Conservation (phyloP, 2,329 filamentous ascomycete genomes). For the Colletotrichum salicis region DNA sequence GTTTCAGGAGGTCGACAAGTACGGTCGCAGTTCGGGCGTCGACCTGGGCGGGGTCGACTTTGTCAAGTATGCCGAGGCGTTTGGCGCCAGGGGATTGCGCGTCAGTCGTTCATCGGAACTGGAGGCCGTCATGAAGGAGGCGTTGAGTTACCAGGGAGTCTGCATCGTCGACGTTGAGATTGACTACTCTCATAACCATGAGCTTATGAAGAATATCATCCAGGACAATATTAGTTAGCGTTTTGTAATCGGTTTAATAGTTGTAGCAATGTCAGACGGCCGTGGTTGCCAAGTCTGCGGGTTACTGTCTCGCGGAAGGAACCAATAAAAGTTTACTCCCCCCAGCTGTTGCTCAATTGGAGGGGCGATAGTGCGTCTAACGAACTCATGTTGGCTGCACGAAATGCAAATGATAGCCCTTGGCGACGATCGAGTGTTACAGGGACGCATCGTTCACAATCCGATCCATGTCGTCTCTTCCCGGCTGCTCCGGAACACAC, state of each 20-base stretch:
- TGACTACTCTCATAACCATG: conserved; percentile 55
- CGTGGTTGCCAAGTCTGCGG: not conserved
- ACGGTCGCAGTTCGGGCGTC: conserved; percentile 55
- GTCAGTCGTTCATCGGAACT: conserved; percentile 51
- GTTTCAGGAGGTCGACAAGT: conserved; percentile 62
- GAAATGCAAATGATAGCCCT: not conserved
- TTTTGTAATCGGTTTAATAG: not conserved
- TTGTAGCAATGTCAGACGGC: not conserved
- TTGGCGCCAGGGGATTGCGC: conserved; percentile 57
- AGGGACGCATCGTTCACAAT: not conserved
- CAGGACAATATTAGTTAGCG: conserved; percentile 38
- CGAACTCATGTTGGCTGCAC: not conserved
- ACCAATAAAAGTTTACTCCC: not conserved
- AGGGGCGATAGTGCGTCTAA: not conserved
- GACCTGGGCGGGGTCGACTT: conserved; percentile 59
- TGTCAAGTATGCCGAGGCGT: conserved; percentile 57
- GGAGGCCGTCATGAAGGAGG: conserved; percentile 55
- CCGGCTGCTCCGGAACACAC: not conserved
- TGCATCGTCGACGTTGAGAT: conserved; percentile 58
- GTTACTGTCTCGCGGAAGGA: not conserved
- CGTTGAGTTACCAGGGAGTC: conserved; percentile 53
- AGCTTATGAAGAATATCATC: conserved; percentile 53
- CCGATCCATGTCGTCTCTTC: not conserved
- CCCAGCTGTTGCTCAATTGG: not conserved
- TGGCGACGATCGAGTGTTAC: not conserved